phyloP scores from a whole-genome alignment of 2,329 filamentous ascomycete genomes.

The Sporothrix mexicana region DNA sequence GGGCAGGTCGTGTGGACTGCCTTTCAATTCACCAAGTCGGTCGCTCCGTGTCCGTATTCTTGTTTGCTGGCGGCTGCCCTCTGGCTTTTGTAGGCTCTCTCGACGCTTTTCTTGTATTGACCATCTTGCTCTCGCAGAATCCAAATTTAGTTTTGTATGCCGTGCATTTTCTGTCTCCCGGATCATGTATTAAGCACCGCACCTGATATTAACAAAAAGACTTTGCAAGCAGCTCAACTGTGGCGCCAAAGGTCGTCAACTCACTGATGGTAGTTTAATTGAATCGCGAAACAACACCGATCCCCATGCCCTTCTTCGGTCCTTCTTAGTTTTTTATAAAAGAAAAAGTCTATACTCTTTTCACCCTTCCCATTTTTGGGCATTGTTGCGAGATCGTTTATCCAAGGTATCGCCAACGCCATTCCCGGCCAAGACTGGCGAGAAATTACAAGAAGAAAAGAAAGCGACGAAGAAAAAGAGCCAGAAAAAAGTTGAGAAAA shows the following conservation, averaged over 20 bases:
- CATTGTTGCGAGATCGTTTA: background rate
- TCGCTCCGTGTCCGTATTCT: background rate
- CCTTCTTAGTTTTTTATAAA: no score
- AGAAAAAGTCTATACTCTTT: no score
- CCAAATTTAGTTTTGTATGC: background rate
- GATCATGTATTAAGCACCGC: no score
- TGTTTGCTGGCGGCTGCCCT: background rate
- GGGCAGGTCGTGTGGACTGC: constrained; percentile 15
- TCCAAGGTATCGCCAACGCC: background rate
- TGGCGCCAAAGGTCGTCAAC: background rate
- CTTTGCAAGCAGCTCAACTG: background rate
- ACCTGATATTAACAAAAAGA: no score
- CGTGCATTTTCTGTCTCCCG: no score
- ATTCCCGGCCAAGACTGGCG: background rate
- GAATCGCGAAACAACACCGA: background rate
- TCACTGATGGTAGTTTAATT: background rate
- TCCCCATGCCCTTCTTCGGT: background rate
- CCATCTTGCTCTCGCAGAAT: background rate
- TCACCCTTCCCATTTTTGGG: background rate
- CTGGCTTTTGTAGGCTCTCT: background rate
- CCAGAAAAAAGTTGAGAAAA: background rate
- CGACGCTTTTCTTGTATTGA: background rate
- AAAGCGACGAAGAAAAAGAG: background rate
- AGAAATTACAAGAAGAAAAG: background rate
- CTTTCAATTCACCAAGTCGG: background rate